Conservation (phyloP, 2,329 filamentous ascomycete species). For the Ophiosphaerella narmari region DNA sequence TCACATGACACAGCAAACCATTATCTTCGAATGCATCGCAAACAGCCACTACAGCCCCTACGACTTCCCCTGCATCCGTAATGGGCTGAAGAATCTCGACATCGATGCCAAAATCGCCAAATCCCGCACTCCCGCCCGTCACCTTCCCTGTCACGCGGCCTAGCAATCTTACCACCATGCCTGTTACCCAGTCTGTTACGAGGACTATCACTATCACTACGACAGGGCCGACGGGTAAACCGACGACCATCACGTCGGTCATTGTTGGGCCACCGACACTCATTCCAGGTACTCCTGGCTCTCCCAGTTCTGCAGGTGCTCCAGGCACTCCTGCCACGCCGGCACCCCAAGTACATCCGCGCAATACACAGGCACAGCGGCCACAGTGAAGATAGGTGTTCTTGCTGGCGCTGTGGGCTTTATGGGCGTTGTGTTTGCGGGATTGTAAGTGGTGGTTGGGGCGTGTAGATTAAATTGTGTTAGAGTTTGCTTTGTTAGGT, state of each 20-base stretch:
- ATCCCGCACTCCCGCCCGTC: not conserved
- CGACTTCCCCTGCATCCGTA: conserved; percentile 29
- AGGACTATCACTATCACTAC: not conserved
- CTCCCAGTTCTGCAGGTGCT: not conserved
- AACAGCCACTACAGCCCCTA: conserved; percentile 21
- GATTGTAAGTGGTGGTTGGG: not conserved
- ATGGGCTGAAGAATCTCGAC: conserved; percentile 13
- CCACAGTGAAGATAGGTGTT: not conserved
- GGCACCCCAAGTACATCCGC: not conserved
- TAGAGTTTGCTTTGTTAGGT: too few relatives aligned
- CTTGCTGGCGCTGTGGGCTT: not conserved
- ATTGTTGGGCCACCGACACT: not conserved
- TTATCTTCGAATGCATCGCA: conserved; percentile 22
- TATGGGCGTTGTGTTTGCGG: not conserved
- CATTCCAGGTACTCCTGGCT: not conserved
- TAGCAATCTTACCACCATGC: not conserved
- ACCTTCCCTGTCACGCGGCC: not conserved
- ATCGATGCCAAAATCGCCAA: conserved; percentile 2
- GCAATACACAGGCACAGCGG: not conserved
- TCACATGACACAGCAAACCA: conserved; percentile 18
- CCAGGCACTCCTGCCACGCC: not conserved
- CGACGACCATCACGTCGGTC: not conserved
- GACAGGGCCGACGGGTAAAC: not conserved
- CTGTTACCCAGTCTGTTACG: not conserved
- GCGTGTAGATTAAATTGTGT: too few relatives aligned